Base-by-base conservation (phyloP, 2,329 filamentous ascomycete genomes). In the Microdochium nivale region DNA sequence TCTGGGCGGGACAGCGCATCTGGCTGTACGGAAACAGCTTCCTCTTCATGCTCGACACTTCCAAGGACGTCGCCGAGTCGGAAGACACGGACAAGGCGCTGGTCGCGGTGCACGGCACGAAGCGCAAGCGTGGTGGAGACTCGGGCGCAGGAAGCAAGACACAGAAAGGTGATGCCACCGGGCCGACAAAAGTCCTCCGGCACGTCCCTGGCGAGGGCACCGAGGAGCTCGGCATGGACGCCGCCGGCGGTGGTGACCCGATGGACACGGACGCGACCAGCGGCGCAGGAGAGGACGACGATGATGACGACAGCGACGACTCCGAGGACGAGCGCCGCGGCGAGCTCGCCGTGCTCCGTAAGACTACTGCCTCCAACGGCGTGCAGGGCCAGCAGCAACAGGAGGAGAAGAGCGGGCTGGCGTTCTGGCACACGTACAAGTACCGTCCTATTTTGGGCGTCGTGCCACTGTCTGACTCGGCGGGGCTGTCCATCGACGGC, bases 381-480 rank as follows among this genome's bases (percentile, higher is more conserved):
- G 64, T 23, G 68, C 68, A 50, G 40, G 30, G 54, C 48, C 44
- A 48, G 35, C 35, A 56, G 56, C 50, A 50, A 56, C 50, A 52
- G 55, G 52, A 49, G 50, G 51, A 51, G 52, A 56, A 57, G 49
- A 13, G 14, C 19, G 60, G 51, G 52, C 59, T 60, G 54, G 59
- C 53, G 7, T 80, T 74, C 71, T 97, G 90, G 89, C 82, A 85
- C 65, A 95, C 91, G 4, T 90, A 87, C 76, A 95, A 95, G 69
- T 99, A 97, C 70, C 80, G 91, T 53, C 88, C 91, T n/a, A 90
- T 99, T 59, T 75, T 99, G 55, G 94, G 91, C 51, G 70, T 84
- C 35, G 77, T 81, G 33, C 72, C 74, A 44, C n/a, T n/a, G n/a
- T n/a, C n/a, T n/a, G n/a, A n/a, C n/a, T n/a, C n/a, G n/a, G n/a